These are phyloP conservation scores for Saturnispora kantuleensis DNA, from an alignment of 805 yeast species.

Conservation along the genomic window DNA sequence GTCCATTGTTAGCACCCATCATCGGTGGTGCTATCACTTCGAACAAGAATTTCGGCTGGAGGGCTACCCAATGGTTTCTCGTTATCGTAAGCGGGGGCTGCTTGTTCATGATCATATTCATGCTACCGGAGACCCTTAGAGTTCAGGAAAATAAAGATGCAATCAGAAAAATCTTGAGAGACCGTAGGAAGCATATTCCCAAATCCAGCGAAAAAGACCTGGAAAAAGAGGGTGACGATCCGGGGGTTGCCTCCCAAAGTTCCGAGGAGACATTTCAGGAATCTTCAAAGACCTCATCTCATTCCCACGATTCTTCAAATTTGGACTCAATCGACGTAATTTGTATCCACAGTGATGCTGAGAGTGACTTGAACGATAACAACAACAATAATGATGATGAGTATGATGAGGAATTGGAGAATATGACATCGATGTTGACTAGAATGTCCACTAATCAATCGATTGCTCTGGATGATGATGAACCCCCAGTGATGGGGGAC, in stretches of 20 bases:
- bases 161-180: conserved; percentile 36
- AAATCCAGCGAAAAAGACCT: conserved; percentile 9
- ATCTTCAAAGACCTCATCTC: background rate
- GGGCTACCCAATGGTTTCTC: conserved; percentile 82
- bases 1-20: conserved; percentile 74
- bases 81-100: conserved; percentile 55
- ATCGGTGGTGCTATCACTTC: conserved; percentile 63
- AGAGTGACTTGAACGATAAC: background rate
- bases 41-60: conserved; percentile 63
- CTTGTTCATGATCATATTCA: conserved; percentile 38
- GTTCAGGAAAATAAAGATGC: conserved; percentile 50
- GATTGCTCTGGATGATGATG: conserved; percentile 19
- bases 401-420: conserved; percentile 15
- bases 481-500: conserved; percentile 29
- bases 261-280: conserved; percentile 1
- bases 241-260: background rate
- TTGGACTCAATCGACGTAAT: background rate
- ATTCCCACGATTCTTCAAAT: background rate
- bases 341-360: too few relatives aligned
- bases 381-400: conserved; percentile 1
- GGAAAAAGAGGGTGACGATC: conserved; percentile 3
- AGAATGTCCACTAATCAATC: conserved; percentile 25
- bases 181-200: conserved; percentile 21
- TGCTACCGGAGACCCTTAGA: conserved; percentile 74
- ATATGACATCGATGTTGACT: conserved; percentile 27